Evolutionary conservation across 2,329 filamentous ascomycete genomes (phyloP).

Genomic region (Endoconidiophora laricicola): DNA sequence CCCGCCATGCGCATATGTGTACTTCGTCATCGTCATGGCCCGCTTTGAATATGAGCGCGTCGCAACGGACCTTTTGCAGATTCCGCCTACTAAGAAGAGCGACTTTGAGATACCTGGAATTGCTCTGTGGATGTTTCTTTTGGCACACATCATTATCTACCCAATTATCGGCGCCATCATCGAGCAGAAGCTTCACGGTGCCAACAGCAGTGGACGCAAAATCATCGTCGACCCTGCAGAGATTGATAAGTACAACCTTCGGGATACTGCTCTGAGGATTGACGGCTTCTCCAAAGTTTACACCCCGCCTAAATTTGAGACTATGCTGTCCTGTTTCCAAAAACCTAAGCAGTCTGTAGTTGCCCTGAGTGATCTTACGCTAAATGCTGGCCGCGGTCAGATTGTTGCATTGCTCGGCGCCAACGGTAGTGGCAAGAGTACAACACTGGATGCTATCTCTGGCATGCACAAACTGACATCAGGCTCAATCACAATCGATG

Average conservation of each 20-base stretch:
- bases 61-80: slow-evolving; percentile 42
- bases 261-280: slow-evolving; percentile 45
- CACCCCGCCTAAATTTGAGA: slow-evolving; percentile 29
- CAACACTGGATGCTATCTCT: slow-evolving; percentile 74
- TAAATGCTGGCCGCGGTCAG: slow-evolving; percentile 59
- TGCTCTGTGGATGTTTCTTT: slow-evolving; percentile 59
- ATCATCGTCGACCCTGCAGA: slow-evolving; percentile 23
- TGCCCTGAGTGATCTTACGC: slow-evolving; percentile 59
- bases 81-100: slow-evolving; percentile 50
- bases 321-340: slow-evolving; percentile 21
- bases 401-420: slow-evolving; percentile 77
- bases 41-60: slow-evolving; percentile 51
- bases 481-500: slow-evolving; percentile 62
- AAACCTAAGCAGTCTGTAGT: slow-evolving; percentile 35
- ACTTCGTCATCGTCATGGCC: slow-evolving; percentile 59
- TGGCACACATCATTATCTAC: slow-evolving; percentile 63
- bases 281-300: slow-evolving; percentile 66
- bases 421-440: slow-evolving; percentile 82
- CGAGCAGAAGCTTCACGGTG: slow-evolving; percentile 61
- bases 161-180: slow-evolving; percentile 58
- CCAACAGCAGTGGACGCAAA: slow-evolving; percentile 44
- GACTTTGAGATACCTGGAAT: slow-evolving; percentile 45
- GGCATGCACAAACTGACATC: slow-evolving; percentile 62
- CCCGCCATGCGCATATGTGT: slow-evolving; percentile 75
- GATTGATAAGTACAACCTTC: slow-evolving; percentile 10